phyloP scores from a whole-genome alignment of 176 grass and related monocot species.

The Lolium multiflorum region DNA sequence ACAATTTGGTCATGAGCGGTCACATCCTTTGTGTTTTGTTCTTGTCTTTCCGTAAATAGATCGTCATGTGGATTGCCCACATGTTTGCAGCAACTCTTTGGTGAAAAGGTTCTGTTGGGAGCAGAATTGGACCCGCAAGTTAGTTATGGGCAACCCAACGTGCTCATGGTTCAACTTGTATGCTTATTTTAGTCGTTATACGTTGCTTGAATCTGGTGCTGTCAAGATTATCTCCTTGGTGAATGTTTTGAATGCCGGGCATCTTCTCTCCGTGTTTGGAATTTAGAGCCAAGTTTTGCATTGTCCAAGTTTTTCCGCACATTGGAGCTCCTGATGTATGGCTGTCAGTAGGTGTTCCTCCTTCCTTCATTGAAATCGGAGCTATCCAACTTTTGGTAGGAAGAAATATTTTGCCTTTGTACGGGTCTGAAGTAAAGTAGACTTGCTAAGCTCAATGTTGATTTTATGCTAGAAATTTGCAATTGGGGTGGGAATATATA shows the following conservation, averaged over 20 bases:
- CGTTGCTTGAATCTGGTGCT: not conserved
- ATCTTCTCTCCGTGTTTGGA: not conserved
- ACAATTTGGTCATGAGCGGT: not conserved
- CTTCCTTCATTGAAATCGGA: not conserved
- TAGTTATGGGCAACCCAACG: not conserved
- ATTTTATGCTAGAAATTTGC: constrained; percentile 3
- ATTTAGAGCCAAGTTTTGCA: not conserved
- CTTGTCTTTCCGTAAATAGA: not conserved
- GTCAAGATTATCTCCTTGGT: not conserved
- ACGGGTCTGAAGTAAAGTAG: not conserved
- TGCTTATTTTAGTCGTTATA: not conserved
- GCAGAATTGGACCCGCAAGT: not conserved
- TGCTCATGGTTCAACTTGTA: not conserved
- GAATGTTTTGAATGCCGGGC: not conserved
- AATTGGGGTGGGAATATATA: constrained; percentile 4
- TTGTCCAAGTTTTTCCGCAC: not conserved
- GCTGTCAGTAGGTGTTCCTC: not conserved
- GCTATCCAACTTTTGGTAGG: not conserved
- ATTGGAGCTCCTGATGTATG: not conserved
- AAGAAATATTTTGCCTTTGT: not conserved
- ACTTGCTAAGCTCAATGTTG: not conserved
- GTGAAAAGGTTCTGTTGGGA: no score
- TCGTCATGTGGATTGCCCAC: no score
- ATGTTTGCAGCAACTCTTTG: no score
- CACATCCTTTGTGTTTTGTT: not conserved